Evolutionary conservation across 495 filamentous ascomycete species (phyloP), one percentile per base, ranked within the genome.

Genomic region (Podospora conica): DNA sequence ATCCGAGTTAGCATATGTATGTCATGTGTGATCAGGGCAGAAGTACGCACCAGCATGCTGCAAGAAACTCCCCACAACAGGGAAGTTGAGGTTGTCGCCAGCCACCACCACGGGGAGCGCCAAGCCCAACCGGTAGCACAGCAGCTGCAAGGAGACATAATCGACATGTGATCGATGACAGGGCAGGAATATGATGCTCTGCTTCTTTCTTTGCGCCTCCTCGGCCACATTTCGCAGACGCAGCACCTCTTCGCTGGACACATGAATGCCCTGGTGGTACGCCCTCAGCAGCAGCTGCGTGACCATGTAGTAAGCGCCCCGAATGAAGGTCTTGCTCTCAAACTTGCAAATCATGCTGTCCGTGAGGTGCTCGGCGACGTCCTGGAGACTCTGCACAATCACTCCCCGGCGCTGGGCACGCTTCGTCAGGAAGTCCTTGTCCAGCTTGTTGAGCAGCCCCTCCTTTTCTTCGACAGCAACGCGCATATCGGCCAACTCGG

Each of bases 331-430:
- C 74, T 94, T 96, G 79, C 90, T 96, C 79, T 98, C 95, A 81
- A 97, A 93, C 77, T 98, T 98, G 84, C 95, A 97, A 63, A 98
- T 97, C 95, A 98, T 98, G 58, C 89, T 87, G 71, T 96, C 91
- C 65, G 92, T 90, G 82, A 94, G 87, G 55, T 87, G 84, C 66
- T 95, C 89, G 24, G 91, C 90, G 3, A 95, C 92, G 71, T 96
- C 88, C 58, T 84, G 81, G 31, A 87, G 74, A 40, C 82, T 74
- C 28, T 78, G 74, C 63, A 86, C 79, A 48, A 82, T 73, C 25
- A 90, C 76, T 61, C 85, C 88, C 65, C 81, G 80, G 68, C 88
- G 84, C 64, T 91, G 83, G 65, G 87, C 83, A 54, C 78, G 81
- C 74, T 85, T 86, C 40, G 84, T 80, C 58, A 79, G 80, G 31